These are phyloP conservation scores for Pythium brachiatum DNA, from an alignment of 352 stramenopile genomes.

Conservation along the genomic window DNA sequence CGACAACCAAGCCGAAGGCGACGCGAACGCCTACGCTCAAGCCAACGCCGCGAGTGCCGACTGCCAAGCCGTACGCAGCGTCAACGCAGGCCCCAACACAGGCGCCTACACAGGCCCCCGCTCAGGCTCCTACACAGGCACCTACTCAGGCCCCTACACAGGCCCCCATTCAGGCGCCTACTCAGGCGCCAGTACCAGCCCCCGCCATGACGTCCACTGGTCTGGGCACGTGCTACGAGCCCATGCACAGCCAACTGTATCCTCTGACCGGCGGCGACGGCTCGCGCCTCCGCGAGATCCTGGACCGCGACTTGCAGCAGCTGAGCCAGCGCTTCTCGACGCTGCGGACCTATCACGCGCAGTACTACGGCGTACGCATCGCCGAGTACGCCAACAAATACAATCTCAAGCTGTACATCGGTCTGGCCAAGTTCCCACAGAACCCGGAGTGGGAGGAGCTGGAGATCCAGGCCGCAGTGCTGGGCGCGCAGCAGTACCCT, in stretches of 20 bases:
- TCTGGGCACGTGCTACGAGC: slow-evolving; percentile 26
- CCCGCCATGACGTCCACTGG: neutral
- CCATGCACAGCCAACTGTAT: slow-evolving; percentile 25
- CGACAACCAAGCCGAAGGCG: neutral
- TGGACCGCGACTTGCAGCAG: slow-evolving; percentile 33
- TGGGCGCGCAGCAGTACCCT: slow-evolving; percentile 24
- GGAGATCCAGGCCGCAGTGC: slow-evolving; percentile 29
- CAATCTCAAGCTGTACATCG: slow-evolving; percentile 32
- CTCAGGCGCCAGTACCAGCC: neutral
- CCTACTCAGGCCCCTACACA: neutral
- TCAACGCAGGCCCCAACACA: neutral
- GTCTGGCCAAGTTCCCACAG: slow-evolving; percentile 27
- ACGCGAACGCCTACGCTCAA: neutral
- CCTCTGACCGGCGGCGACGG: slow-evolving; percentile 20
- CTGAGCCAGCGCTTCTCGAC: slow-evolving; percentile 24
- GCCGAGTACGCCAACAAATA: slow-evolving; percentile 27
- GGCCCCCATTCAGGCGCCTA: neutral
- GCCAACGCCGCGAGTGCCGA: neutral
- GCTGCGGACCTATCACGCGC: slow-evolving; percentile 39
- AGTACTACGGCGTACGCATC: slow-evolving; percentile 29
- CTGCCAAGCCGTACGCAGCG: neutral
- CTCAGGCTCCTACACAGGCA: neutral
- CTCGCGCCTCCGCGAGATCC: slow-evolving; percentile 10
- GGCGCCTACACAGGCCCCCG: neutral
- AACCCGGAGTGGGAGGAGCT: slow-evolving; percentile 27